These are phyloP conservation scores for Leccinum ochraceum DNA, from an alignment of 768 basidiomycete species.

Conservation along the genomic window DNA sequence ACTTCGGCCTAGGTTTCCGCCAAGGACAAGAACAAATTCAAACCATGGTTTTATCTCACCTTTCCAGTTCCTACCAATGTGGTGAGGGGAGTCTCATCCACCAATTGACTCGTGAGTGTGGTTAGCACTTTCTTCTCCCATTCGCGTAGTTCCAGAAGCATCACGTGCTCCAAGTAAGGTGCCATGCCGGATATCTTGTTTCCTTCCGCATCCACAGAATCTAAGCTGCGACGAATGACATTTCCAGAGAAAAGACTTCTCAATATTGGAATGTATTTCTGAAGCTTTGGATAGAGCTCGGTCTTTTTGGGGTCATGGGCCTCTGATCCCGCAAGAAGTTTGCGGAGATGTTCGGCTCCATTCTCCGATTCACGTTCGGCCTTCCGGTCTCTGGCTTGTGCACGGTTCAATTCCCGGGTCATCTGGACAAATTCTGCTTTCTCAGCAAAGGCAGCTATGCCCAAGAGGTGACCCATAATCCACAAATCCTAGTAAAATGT, in stretches of 20 bases:
- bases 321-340: too few species aligned
- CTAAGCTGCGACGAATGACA: conserved; percentile 5
- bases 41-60: neutral
- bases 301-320: neutral
- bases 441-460: neutral
- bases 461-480: conserved; percentile 4
- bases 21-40: too few species aligned
- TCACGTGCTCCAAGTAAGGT: conserved; percentile 3
- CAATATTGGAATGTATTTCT: neutral
- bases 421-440: too few species aligned
- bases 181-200: conserved; percentile 1
- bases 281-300: neutral
- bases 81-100: too few species aligned
- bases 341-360: too few species aligned
- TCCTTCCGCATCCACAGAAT: neutral
- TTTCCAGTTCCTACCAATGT: too few species aligned
- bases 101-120: neutral
- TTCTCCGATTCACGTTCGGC: neutral
- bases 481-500: conserved; percentile 2
- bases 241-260: neutral
- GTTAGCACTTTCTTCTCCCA: conserved; percentile 5
- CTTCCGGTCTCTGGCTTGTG: neutral
- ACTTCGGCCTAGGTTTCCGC: too few species aligned
- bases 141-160: neutral
- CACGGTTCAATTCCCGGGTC: neutral